Evolutionary conservation across 352 stramenopile genomes (phyloP).

Genomic region (Paralagenidium karlingii): DNA sequence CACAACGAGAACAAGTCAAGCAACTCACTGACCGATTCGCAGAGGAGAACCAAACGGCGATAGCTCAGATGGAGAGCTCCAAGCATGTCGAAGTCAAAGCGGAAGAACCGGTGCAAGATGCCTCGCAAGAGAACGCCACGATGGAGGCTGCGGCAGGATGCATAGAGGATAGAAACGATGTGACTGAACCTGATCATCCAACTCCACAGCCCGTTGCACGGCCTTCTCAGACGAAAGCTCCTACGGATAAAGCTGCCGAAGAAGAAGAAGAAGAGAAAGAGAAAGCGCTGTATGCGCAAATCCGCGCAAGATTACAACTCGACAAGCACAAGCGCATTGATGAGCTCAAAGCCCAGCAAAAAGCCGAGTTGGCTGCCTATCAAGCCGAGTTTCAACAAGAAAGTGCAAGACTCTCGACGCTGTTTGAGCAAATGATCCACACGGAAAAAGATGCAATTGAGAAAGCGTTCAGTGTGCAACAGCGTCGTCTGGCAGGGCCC

Average conservation of each 20-base stretch:
- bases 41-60: too few relatives aligned
- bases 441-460: constrained; percentile 24
- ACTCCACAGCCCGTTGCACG: not conserved
- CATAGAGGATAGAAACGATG: too few relatives aligned
- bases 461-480: constrained; percentile 12
- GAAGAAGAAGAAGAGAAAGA: not conserved
- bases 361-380: not conserved
- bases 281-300: too few relatives aligned
- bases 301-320: constrained; percentile 2
- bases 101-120: too few relatives aligned
- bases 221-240: not conserved
- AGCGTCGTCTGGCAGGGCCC: constrained; percentile 1
- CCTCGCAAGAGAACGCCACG: too few relatives aligned
- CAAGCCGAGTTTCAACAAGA: not conserved
- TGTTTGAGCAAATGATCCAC: constrained; percentile 12
- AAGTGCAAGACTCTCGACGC: too few relatives aligned
- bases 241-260: not conserved
- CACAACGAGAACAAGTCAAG: constrained; percentile 28
- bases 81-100: too few relatives aligned
- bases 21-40: too few relatives aligned
- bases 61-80: too few relatives aligned
- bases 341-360: not conserved
- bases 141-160: too few relatives aligned
- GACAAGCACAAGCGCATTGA: constrained; percentile 6
- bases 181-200: too few relatives aligned